Evolutionary conservation across 73 alveolate genomes (phyloP), one percentile per base, ranked within the genome.

Genomic region (Paramecium biaurelia): DNA sequence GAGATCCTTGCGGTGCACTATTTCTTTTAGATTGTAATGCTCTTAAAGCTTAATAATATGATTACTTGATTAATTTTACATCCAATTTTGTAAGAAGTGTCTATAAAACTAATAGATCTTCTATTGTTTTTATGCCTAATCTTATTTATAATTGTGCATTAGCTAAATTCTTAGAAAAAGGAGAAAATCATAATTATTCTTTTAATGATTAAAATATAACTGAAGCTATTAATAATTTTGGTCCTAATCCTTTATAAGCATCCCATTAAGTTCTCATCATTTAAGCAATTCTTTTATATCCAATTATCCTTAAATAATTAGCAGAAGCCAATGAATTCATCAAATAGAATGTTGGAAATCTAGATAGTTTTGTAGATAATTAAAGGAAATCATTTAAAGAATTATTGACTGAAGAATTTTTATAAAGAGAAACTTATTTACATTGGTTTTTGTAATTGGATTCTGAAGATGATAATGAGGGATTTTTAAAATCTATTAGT

Each of bases 61-160:
- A 72, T n/a, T 72, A 34, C 12, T 72, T 72, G 20, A 15, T 72
- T 0, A 38, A 72, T 12, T 72, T 72, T 72, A 32, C 67, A 4
- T 20, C 86, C 24, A 72, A 72, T 72, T 72, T 35, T 72, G 86
- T 12, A 4, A 72, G 58, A 21, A 15, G 59, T 72, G 86, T 72
- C n/a, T 72, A 35, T 18, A 72, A 72, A 37, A 38, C 67, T n/a
- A 30, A 72, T 28, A 72, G 86, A 37, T 30, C 56, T 11, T 72
- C 86, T 28, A 30, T 72, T 12, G 86, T 37, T 34, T 72, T 72
- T 34, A 72, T 72, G 86, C 86, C 86, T 15, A 72, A 72, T 72
- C 21, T 35, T 8, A 35, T 72, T 35, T 72, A 72, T 20, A 72
- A 72, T 72, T 72, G 86, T 72, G 86, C 86, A 6, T 72, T 72